Percentiles rank a stretch among this genome's conserved stretches.
phyloP scores from a whole-genome alignment of 2,329 filamentous ascomycete species.

The Diplodia scrobiculata region DNA sequence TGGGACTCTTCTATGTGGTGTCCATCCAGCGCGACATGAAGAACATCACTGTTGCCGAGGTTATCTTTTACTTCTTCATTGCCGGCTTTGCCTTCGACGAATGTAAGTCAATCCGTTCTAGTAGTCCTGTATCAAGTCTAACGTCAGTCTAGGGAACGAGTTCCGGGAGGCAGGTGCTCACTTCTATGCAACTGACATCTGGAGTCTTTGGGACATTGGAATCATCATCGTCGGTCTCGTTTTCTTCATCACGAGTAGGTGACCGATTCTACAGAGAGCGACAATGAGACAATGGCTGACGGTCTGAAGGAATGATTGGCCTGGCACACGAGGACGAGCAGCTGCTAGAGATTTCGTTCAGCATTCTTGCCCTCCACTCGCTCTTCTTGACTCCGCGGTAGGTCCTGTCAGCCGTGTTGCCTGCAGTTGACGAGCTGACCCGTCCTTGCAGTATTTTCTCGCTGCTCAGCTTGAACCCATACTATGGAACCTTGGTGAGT shows the following conservation, averaged over 20 bases:
- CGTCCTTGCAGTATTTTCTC: slow-evolving; percentile 68
- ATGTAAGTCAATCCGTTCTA: slow-evolving; percentile 33
- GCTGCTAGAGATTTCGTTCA: slow-evolving; percentile 79
- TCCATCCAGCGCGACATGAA: slow-evolving; percentile 70
- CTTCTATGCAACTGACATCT: slow-evolving; percentile 62
- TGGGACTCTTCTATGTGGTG: slow-evolving; percentile 83
- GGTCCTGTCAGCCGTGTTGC: slow-evolving; percentile 30
- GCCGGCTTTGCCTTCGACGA: slow-evolving; percentile 86
- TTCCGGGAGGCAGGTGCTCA: slow-evolving; percentile 18
- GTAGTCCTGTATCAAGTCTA: slow-evolving; percentile 28
- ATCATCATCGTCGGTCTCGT: slow-evolving; percentile 73
- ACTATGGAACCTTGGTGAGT: slow-evolving; percentile 75
- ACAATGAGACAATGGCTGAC: slow-evolving; percentile 12
- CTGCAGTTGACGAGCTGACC: slow-evolving; percentile 29
- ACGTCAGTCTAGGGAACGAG: slow-evolving; percentile 39
- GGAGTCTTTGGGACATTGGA: slow-evolving; percentile 65
- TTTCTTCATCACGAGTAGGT: slow-evolving; percentile 72
- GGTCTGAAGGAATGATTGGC: slow-evolving; percentile 64
- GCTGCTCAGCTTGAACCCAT: slow-evolving; percentile 80
- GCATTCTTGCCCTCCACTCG: slow-evolving; percentile 85
- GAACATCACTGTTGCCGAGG: slow-evolving; percentile 68
- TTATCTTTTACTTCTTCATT: slow-evolving; percentile 81
- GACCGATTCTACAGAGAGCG: not conserved
- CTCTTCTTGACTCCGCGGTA: slow-evolving; percentile 80
- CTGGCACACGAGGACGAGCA: slow-evolving; percentile 60